A percentile compares a stretch with the other conserved stretches of the same genome.
Conservation (phyloP, 352 stramenopile species). For the Phytophthora ohioensis region DNA sequence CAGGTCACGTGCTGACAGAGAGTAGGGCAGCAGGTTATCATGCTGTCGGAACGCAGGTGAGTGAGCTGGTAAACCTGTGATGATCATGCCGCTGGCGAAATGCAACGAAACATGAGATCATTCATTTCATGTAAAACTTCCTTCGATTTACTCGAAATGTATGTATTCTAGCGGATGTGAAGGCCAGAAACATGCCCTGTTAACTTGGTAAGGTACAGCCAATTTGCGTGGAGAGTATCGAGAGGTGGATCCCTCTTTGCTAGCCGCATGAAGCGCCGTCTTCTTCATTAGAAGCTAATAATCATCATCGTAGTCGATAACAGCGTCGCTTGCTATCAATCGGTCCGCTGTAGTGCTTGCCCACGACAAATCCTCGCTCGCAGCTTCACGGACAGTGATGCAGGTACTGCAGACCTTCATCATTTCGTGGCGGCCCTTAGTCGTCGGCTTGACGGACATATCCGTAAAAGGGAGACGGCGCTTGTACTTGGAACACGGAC, state of each 20-base stretch:
- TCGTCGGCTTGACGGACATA: slow-evolving; percentile 49
- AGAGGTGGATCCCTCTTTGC: slow-evolving; percentile 11
- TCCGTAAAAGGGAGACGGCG: slow-evolving; percentile 66
- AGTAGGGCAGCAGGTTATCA: slow-evolving; percentile 10
- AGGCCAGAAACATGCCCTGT: slow-evolving; percentile 25
- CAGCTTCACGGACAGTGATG: slow-evolving; percentile 64
- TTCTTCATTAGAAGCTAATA: slow-evolving; percentile 49
- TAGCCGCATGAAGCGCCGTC: slow-evolving; percentile 8
- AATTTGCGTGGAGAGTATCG: slow-evolving; percentile 25
- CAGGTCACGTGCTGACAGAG: slow-evolving; percentile 10
- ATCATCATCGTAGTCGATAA: slow-evolving; percentile 64
- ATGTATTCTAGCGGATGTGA: slow-evolving; percentile 26
- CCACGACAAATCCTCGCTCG: slow-evolving; percentile 65
- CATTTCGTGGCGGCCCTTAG: slow-evolving; percentile 52
- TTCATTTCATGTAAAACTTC: slow-evolving; percentile 31
- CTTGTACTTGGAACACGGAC: slow-evolving; percentile 83
- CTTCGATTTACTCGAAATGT: slow-evolving; percentile 36
- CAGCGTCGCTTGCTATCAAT: slow-evolving; percentile 61
- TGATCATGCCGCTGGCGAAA: background rate
- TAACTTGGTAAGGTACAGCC: slow-evolving; percentile 35
- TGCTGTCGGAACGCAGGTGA: background rate
- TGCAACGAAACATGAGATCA: background rate
- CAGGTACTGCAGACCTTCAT: slow-evolving; percentile 82
- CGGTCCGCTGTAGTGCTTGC: slow-evolving; percentile 55
- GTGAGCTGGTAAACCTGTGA: slow-evolving; percentile 5